phyloP scores from a whole-genome alignment of 345 rosid species.

The Carallia pectinifolia region DNA sequence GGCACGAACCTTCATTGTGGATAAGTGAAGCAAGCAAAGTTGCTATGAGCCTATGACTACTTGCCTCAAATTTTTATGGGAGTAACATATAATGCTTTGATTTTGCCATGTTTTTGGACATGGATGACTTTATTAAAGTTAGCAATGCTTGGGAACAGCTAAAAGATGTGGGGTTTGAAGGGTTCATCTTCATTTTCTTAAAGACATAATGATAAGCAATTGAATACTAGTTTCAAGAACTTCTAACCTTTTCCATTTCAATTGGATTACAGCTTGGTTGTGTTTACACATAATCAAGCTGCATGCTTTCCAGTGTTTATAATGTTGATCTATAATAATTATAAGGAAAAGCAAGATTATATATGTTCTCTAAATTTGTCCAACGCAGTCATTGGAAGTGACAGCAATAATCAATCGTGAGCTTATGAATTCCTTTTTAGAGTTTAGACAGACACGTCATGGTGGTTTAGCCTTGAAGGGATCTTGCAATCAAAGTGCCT shows the following conservation, averaged over 20 bases:
- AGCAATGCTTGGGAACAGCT: neutral
- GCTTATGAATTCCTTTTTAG: neutral
- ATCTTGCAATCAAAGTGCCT: constrained; percentile 1
- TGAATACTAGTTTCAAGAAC: neutral
- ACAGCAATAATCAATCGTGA: neutral
- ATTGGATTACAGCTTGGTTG: neutral
- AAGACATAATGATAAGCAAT: neutral
- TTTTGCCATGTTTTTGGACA: constrained; percentile 3
- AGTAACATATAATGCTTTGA: neutral
- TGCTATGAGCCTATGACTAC: neutral
- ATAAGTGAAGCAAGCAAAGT: neutral
- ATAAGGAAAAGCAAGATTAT: neutral
- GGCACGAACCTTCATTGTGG: constrained; percentile 16
- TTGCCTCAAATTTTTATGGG: neutral
- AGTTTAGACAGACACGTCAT: neutral
- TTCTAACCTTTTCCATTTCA: neutral
- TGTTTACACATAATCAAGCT: neutral
- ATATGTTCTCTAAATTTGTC: neutral
- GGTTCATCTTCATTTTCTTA: neutral
- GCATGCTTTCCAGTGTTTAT: too few relatives aligned
- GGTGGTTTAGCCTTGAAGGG: neutral
- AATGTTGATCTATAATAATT: neutral
- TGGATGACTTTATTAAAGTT: neutral
- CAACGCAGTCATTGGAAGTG: neutral
- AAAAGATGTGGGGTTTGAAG: neutral